Conservation (phyloP, 1,284 basidiomycete genomes). For the Microbotryum silenes-acaulis region DNA sequence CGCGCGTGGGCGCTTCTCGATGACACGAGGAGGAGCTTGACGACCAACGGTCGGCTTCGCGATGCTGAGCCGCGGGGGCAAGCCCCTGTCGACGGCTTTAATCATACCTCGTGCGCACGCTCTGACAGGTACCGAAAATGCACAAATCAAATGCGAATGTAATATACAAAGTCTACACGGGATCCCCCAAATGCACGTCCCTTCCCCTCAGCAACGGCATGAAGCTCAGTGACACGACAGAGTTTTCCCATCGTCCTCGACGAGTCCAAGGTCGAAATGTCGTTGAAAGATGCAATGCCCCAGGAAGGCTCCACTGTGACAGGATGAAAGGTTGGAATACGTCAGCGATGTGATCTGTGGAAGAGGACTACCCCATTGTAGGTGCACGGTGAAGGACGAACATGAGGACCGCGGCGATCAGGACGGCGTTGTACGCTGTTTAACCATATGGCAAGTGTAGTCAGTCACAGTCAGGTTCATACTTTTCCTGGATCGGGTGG, state of each 20-base stretch:
- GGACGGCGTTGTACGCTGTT: constrained; percentile 28
- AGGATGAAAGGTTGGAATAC: background rate
- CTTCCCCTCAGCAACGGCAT: background rate
- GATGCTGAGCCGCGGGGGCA: too few species aligned
- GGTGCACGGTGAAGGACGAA: constrained; percentile 1
- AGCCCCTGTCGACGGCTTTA: too few species aligned
- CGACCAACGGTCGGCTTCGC: too few species aligned
- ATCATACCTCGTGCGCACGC: too few species aligned
- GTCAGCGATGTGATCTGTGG: background rate
- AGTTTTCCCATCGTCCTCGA: constrained; percentile 20
- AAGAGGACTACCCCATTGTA: background rate
- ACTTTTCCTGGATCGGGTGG: background rate
- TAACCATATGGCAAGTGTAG: background rate
- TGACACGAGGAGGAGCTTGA: too few species aligned
- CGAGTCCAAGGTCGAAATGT: constrained; percentile 16
- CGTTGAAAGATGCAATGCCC: constrained; percentile 32
- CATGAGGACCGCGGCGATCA: constrained; percentile 29
- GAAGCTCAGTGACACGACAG: constrained; percentile 26
- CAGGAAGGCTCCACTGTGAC: constrained; percentile 29
- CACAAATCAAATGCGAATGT: too few species aligned
- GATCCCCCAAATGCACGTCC: too few species aligned
- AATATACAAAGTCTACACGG: too few species aligned
- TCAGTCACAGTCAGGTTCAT: too few species aligned
- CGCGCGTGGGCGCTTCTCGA: too few species aligned
- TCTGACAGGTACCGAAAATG: too few species aligned